Percentiles rank a stretch among this genome's conserved stretches.
Conservation (phyloP, 2,329 filamentous ascomycete genomes). For the Scorias spongiosa region DNA sequence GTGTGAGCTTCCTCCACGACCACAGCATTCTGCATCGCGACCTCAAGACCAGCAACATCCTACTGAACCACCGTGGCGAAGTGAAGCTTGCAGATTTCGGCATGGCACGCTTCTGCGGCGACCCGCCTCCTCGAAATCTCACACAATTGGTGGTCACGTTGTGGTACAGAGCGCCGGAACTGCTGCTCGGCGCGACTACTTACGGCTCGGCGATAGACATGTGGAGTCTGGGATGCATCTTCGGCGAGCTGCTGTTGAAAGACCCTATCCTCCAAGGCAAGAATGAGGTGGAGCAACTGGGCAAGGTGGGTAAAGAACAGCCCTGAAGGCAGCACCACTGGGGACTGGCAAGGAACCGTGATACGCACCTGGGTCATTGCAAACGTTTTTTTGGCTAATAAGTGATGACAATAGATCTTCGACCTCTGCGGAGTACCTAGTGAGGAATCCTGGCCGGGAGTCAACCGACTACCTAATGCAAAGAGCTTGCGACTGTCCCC, state of each 20-base stretch:
- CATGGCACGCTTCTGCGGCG: slow-evolving; percentile 81
- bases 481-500: slow-evolving; percentile 52
- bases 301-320: slow-evolving; percentile 33
- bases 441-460: slow-evolving; percentile 69
- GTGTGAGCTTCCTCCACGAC: slow-evolving; percentile 70
- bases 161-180: slow-evolving; percentile 89
- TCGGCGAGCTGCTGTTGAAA: slow-evolving; percentile 74
- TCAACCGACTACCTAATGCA: slow-evolving; percentile 76
- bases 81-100: slow-evolving; percentile 97
- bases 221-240: slow-evolving; percentile 94
- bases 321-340: no score
- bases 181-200: slow-evolving; percentile 62
- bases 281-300: slow-evolving; percentile 84
- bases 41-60: slow-evolving; percentile 82
- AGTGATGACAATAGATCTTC: slow-evolving; percentile 46
- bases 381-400: slow-evolving; percentile 8
- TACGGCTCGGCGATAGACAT: slow-evolving; percentile 75
- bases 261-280: slow-evolving; percentile 73
- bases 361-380: no score
- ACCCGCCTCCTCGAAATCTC: slow-evolving; percentile 57
- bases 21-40: slow-evolving; percentile 84
- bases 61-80: slow-evolving; percentile 87
- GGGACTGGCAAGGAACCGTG: no score
- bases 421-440: slow-evolving; percentile 76
- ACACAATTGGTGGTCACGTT: slow-evolving; percentile 91